Base-by-base conservation (phyloP, 2,329 filamentous ascomycete species). In the Lachnellula cervina region DNA sequence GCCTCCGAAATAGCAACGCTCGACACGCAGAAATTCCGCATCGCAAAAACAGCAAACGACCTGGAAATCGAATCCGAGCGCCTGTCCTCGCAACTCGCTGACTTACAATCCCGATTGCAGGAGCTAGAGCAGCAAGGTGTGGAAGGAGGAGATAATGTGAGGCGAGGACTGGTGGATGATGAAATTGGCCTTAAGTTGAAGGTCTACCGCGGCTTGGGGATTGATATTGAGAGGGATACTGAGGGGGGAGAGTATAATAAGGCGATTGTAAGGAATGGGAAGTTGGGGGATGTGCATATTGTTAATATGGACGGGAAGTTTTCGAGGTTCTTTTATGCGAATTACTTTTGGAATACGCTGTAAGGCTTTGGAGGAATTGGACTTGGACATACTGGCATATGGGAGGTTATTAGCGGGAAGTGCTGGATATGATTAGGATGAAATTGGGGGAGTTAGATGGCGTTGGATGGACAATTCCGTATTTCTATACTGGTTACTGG, bases 271-370 rank as follows among this genome's bases (percentile, higher is more conserved):
- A 79, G 90, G 59, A 97, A 96, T 69, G 86, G 86, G 58, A 80
- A 84, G 62, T 93, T 91, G 76, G 92, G 91, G 8, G 92, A 97
- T 70, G 90, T 97, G 51, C 90, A 96, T 70, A 89, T 97, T 49
- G 87, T 99, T 58, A 96, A 96, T 68, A 86, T 99, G 71, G 92
- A 97, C 66, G 86, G 88, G 66, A 96, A 94, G 75, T 92, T 96
- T 71, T 93, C 89, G 56, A 81, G 86, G 59, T 93, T 88, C 71
- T 97, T 95, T 69, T 96, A 97, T 68, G 90, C 92, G 21, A 95
- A 96, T 67, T 96, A 96, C 71, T 95, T 97, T 69, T 99, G 94
- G 94, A 81, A 90, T 67, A 93, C 86, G 32, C 78, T 97, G 71
- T 95, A 76, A 71, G 69, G 45, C 45, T 25, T 34, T 32, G 45